Evolutionary conservation across 2,329 filamentous ascomycete species (phyloP), one percentile per base, ranked within the genome.

Genomic region (Pseudogymnoascus sp.): DNA sequence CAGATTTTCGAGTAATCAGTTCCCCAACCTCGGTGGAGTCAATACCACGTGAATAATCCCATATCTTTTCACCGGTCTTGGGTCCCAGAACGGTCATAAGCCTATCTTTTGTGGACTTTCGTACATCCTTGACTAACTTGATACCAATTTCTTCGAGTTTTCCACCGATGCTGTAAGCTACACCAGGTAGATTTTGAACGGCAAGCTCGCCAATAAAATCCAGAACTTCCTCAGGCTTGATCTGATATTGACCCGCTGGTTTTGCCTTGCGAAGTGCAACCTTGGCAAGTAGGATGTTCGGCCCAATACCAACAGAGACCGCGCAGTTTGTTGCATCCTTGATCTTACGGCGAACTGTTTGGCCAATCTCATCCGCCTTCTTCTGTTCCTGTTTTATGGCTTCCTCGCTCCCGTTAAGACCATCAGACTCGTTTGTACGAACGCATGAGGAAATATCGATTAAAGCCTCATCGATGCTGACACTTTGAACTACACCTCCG

Each of bases 401-500:
- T 0, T 82, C 86, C 70, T 94, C 88, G 7, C 81, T 79, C 3
- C 85, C 69, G 1, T 79, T 81, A 19, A 76, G 75, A 0, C 88
- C 89, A 66, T 88, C 81, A 1, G 86, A 88, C 2, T 83, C 84
- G 9, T 82, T 80, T 12, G 79, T 80, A 10, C 79, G 75, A 45
- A 90, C 74, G 61, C 94, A 88, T 3, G 89, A 74, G 3, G 77
- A 94, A 33, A 92, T 81, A 71, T 99, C 94, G 13, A 99, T 75
- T 6, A 99, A 79, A 1, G 91, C 94, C 73, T 99, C 95, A 65
- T 99, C 95, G 48, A 99, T 89, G 69, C 94, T 97, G 58, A 99
- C 92, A 68, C 94, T 97, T 71, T 99, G 94, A 0, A 97, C 90
- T 15, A 90, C 74, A 1, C 91, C 92, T 15, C 88, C 90, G 7